phyloP scores from a whole-genome alignment of 257 asterid genomes.

The Vinca minor region DNA sequence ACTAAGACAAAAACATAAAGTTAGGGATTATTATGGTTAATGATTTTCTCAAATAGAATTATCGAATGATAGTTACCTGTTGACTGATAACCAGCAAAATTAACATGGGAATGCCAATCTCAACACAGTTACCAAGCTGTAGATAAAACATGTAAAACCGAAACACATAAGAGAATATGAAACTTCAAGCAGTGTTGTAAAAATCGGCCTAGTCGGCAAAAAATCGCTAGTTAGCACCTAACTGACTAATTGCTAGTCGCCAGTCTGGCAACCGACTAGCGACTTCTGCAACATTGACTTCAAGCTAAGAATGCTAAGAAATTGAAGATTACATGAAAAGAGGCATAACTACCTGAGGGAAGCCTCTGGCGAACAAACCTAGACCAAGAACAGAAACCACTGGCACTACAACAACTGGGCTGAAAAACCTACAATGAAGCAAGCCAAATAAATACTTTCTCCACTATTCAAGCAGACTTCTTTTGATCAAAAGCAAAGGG shows the following conservation, averaged over 20 bases:
- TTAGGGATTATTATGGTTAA: constrained; percentile 4
- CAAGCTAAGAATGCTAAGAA: too few relatives aligned
- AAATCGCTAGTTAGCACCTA: too few relatives aligned
- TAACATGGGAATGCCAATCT: constrained; percentile 85
- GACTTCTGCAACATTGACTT: too few relatives aligned
- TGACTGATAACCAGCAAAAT: constrained; percentile 66
- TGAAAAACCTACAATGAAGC: constrained; percentile 45
- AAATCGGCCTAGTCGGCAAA: too few relatives aligned
- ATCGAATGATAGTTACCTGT: constrained; percentile 42
- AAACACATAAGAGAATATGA: constrained; percentile 13
- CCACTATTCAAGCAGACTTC: not conserved
- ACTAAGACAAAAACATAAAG: constrained; percentile 33
- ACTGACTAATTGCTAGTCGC: too few relatives aligned
- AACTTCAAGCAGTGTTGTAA: constrained; percentile 9
- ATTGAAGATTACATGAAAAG: constrained; percentile 9
- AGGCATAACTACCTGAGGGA: constrained; percentile 57
- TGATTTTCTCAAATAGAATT: not conserved
- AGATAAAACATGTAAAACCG: constrained; percentile 15
- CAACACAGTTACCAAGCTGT: constrained; percentile 81
- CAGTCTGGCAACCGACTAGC: too few relatives aligned
- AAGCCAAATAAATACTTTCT: not conserved
- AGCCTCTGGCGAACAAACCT: constrained; percentile 80
- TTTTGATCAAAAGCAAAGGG: not conserved
- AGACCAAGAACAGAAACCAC: constrained; percentile 77
- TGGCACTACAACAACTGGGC: constrained; percentile 79